Evolutionary conservation across 202 grass and related monocot species (phyloP), one percentile per base, ranked within the genome.

Genomic region (Setaria italica): DNA sequence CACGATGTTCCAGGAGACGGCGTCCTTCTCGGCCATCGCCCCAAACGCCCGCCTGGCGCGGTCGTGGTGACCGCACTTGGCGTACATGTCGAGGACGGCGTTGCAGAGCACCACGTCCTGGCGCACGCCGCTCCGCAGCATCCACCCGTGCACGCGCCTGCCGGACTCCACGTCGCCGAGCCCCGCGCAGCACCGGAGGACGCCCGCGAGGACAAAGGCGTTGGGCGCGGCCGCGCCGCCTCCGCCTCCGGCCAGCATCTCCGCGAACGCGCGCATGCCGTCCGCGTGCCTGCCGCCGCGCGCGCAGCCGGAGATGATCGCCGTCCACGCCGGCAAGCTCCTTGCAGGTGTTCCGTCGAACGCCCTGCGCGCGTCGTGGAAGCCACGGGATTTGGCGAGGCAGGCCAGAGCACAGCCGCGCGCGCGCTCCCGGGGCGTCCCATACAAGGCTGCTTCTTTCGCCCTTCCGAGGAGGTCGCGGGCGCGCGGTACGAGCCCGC

Each of bases 81-180:
- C 85, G 7, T 95, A 95, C 74, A 92, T 86, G 21, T 87, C 88
- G 7, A 95, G 76, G 55, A 95, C n/a, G 1, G 90, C 84, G 48
- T 92, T 95, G 20, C 86, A 72, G 3, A 92, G 77, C 7, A 90
- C 93, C 58, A 86, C 60, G 53, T 95, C 90, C 10, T 84, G 37
- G 32, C 67, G 41, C 56, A 88, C 82, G 11, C 77, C 77, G 4
- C 79, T 85, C 72, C 93, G 86, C 20, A 92, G 39, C 59, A 88
- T 82, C 93, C 90, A 95, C 13, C 90, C 93, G 14, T 95, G 93
- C 49, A 95, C 7, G 21, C 70, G 57, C 87, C 88, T 88, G 21
- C 90, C 88, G 1, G 57, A 58, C 43, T 80, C 59, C 37, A 85
- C 14, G 48, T 87, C 60, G 1, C 62, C 4, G 15, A 81, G 85